phyloP scores from a whole-genome alignment of 2,329 filamentous ascomycete genomes.

The Nemania diffusa region DNA sequence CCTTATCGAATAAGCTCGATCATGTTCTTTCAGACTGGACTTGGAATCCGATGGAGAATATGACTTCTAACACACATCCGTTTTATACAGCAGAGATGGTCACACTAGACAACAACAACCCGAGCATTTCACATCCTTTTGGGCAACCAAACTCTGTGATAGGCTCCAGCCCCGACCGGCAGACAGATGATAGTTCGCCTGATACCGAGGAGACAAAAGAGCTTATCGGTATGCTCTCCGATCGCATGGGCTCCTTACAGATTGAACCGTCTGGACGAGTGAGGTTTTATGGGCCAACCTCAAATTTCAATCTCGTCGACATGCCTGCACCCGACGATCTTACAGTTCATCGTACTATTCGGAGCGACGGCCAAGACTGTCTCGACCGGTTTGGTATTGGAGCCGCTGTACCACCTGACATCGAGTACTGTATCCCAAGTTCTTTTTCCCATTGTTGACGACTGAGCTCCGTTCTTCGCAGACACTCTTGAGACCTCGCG shows the following conservation, averaged over 20 bases:
- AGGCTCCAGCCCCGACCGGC: background rate
- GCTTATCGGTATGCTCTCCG: background rate
- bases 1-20: background rate
- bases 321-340: conserved; percentile 5
- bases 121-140: background rate
- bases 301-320: conserved; percentile 4
- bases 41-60: background rate
- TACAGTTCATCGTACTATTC: conserved; percentile 5
- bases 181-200: background rate
- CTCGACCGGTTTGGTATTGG: conserved; percentile 2
- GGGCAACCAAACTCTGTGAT: background rate
- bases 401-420: background rate
- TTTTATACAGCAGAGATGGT: background rate
- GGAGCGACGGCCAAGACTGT: background rate
- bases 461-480: background rate
- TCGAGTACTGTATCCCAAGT: background rate
- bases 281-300: background rate
- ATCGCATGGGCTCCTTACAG: conserved; percentile 2
- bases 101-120: background rate
- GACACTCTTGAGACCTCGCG: too few relatives aligned
- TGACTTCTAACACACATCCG: background rate
- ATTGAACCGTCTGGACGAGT: background rate
- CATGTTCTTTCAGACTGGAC: conserved; percentile 1
- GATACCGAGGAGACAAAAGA: background rate
- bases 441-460: background rate